Evolutionary conservation across 2,329 filamentous ascomycete genomes (phyloP).

Genomic region (Neoascochyta sp.): DNA sequence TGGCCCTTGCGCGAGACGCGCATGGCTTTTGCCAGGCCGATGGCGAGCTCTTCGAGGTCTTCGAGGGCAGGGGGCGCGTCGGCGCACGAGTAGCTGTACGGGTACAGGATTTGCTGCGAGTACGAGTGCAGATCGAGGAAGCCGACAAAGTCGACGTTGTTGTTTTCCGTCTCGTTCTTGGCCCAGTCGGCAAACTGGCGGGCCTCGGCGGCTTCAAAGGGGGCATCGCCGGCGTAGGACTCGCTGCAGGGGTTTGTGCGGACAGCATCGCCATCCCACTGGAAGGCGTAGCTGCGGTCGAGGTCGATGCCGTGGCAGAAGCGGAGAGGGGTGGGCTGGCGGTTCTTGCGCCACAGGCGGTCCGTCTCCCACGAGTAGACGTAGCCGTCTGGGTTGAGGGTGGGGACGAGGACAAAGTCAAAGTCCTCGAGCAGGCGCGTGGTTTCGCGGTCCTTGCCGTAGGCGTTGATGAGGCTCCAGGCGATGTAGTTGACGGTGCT

Average conservation of each 20-base stretch:
- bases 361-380: conserved; percentile 91
- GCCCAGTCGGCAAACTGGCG: conserved; percentile 76
- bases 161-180: conserved; percentile 66
- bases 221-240: conserved; percentile 75
- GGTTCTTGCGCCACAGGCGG: conserved; percentile 90
- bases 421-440: conserved; percentile 78
- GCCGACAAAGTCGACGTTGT: conserved; percentile 73
- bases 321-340: conserved; percentile 74
- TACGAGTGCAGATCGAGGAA: conserved; percentile 92
- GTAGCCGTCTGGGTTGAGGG: conserved; percentile 90
- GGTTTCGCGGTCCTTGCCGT: conserved; percentile 67
- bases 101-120: conserved; percentile 90
- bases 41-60: conserved; percentile 84
- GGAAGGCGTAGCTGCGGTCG: conserved; percentile 79
- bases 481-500: conserved; percentile 88
- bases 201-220: conserved; percentile 82
- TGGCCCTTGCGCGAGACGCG: conserved; percentile 71
- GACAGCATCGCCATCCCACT: conserved; percentile 69
- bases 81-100: conserved; percentile 81
- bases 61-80: conserved; percentile 79
- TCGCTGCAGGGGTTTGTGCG: conserved; percentile 81
- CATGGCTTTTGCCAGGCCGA: conserved; percentile 86
- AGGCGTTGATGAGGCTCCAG: conserved; percentile 80
- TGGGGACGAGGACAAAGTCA: conserved; percentile 84
- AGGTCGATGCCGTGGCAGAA: conserved; percentile 88